These are phyloP conservation scores for Madurella fahalii DNA, from an alignment of 2,329 filamentous ascomycete genomes.

Conservation along the genomic window DNA sequence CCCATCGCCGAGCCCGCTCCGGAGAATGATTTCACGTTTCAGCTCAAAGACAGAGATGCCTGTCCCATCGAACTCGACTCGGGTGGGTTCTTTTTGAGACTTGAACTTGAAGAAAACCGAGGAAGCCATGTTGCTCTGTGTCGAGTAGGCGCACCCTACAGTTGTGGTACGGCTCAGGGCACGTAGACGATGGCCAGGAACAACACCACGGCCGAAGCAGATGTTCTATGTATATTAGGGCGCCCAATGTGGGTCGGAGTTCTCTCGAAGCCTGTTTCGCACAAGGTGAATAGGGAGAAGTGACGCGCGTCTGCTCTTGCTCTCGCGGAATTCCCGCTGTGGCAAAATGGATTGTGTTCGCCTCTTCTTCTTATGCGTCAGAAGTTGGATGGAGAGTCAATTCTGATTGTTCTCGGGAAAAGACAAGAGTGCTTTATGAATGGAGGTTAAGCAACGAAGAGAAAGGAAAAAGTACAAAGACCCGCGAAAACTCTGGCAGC, in stretches of 20 bases:
- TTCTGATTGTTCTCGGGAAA: conserved; percentile 48
- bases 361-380: conserved; percentile 34
- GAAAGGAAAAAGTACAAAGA: conserved; percentile 34
- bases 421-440: conserved; percentile 32
- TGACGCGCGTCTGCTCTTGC: conserved; percentile 20
- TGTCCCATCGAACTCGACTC: conserved; percentile 95
- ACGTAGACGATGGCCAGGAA: conserved; percentile 11
- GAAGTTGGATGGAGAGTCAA: conserved; percentile 42
- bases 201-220: conserved; percentile 13
- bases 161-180: conserved; percentile 4
- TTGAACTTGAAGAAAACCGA: conserved; percentile 99
- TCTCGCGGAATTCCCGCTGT: conserved; percentile 19
- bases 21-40: conserved; percentile 96
- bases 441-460: conserved; percentile 26
- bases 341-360: conserved; percentile 26
- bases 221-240: conserved; percentile 21
- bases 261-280: conserved; percentile 20
- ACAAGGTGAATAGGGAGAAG: conserved; percentile 20
- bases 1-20: conserved; percentile 89
- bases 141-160: conserved; percentile 10
- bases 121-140: conserved; percentile 68
- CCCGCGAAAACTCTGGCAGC: conserved; percentile 23
- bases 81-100: conserved; percentile 90
- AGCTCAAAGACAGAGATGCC: conserved; percentile 97
- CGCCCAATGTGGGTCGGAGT: conserved; percentile 5